Percentiles rank a stretch among this genome's conserved stretches.
phyloP scores from a whole-genome alignment of 2,329 filamentous ascomycete species.

The Pseudogymnoascus sp. region DNA sequence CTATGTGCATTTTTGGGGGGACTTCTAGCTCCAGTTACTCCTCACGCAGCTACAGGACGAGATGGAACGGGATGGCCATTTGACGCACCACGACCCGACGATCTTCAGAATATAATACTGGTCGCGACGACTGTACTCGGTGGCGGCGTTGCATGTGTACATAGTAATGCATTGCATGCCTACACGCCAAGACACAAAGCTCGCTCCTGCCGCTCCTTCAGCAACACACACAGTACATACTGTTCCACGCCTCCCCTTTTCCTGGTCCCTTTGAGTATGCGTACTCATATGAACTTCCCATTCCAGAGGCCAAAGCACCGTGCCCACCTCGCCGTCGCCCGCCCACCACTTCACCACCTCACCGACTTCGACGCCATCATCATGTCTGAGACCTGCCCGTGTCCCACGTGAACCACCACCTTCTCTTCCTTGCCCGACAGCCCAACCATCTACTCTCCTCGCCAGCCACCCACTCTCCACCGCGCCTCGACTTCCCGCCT shows the following conservation, averaged over 20 bases:
- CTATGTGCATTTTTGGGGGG: background rate
- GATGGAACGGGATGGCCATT: background rate
- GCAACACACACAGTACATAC: background rate
- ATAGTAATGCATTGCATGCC: background rate
- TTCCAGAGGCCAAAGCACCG: background rate
- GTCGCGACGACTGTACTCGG: background rate
- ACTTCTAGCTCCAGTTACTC: background rate
- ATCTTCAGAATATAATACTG: background rate
- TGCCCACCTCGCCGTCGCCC: constrained; percentile 14
- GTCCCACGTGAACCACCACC: background rate
- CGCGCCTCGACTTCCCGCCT: background rate
- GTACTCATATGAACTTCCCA: background rate
- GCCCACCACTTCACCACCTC: background rate
- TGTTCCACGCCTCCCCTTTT: background rate
- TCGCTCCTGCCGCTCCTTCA: background rate
- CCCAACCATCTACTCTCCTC: background rate
- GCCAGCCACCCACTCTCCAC: background rate
- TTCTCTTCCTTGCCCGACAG: background rate
- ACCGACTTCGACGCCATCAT: constrained; percentile 5
- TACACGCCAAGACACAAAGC: background rate
- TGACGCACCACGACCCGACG: background rate
- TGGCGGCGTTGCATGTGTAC: background rate
- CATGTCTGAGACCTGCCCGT: background rate
- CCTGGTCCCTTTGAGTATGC: background rate
- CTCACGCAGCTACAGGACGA: background rate